Evolutionary conservation across 805 yeast species (phyloP).

Genomic region (Candida oleophila): DNA sequence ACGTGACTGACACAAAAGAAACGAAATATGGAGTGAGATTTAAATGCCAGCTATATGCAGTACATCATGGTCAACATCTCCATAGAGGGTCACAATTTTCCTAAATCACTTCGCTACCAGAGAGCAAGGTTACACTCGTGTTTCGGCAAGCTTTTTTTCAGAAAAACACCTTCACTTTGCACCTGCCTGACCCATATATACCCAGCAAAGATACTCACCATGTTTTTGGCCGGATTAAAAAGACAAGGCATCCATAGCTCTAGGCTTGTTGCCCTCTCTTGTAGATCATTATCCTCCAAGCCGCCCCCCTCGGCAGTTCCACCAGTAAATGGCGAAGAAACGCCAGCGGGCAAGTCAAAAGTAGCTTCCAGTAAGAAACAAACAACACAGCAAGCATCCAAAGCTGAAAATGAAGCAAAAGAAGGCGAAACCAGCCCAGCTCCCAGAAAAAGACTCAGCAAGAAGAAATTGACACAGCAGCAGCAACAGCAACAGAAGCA

Average conservation of each 20-base stretch:
- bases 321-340: background rate
- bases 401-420: background rate
- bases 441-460: slow-evolving; percentile 4
- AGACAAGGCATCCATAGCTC: background rate
- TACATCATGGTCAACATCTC: background rate
- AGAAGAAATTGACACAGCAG: slow-evolving; percentile 6
- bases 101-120: background rate
- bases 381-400: background rate
- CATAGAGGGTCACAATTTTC: background rate
- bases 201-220: background rate
- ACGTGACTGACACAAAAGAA: background rate
- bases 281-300: slow-evolving; percentile 3
- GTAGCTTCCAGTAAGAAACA: slow-evolving; percentile 5
- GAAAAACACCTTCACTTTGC: too few species aligned
- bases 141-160: too few species aligned
- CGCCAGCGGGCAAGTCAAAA: background rate
- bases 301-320: slow-evolving; percentile 1
- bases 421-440: slow-evolving; percentile 1
- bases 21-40: background rate
- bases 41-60: background rate
- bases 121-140: too few species aligned
- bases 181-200: too few species aligned
- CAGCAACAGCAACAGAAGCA: slow-evolving; percentile 2
- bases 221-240: background rate
- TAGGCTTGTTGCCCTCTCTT: background rate